phyloP scores from a whole-genome alignment of 495 filamentous ascomycete species.

The Astrothelium macrocarpum region DNA sequence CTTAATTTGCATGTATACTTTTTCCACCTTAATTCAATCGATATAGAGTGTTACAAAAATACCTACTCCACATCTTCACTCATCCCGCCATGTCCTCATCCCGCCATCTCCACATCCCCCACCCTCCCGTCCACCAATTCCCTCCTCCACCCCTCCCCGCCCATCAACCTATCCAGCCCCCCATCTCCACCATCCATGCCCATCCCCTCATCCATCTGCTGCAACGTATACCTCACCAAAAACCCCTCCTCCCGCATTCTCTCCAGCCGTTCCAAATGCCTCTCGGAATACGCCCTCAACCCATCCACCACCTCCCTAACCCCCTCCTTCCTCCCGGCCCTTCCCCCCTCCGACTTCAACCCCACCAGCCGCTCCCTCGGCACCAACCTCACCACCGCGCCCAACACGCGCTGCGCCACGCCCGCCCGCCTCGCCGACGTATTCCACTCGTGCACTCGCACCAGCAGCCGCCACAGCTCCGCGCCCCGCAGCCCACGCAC shows the following conservation, averaged over 20 bases:
- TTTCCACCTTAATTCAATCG: not conserved
- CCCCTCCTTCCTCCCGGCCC: slow-evolving; percentile 20
- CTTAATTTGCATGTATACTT: not conserved
- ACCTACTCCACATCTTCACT: not conserved
- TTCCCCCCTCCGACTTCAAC: slow-evolving; percentile 40
- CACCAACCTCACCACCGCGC: slow-evolving; percentile 66
- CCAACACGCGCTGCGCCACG: slow-evolving; percentile 79
- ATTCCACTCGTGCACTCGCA: slow-evolving; percentile 87
- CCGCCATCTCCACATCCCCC: not conserved
- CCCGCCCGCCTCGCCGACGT: slow-evolving; percentile 81
- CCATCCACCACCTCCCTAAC: slow-evolving; percentile 76
- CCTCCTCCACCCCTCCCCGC: not conserved
- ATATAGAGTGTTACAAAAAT: not conserved
- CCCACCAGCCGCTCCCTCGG: slow-evolving; percentile 62
- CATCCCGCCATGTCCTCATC: not conserved
- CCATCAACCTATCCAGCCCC: not conserved
- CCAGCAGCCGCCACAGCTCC: slow-evolving; percentile 69
- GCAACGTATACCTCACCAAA: slow-evolving; percentile 81
- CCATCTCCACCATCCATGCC: slow-evolving; percentile 28
- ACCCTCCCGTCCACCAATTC: not conserved
- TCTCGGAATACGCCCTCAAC: slow-evolving; percentile 76
- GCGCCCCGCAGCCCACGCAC: slow-evolving; percentile 67
- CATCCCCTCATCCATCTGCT: slow-evolving; percentile 77
- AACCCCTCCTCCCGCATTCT: slow-evolving; percentile 91
- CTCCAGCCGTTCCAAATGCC: slow-evolving; percentile 80